Evolutionary conservation across 1,284 basidiomycete genomes (phyloP).

Genomic region (Apiotrichum sp.): DNA sequence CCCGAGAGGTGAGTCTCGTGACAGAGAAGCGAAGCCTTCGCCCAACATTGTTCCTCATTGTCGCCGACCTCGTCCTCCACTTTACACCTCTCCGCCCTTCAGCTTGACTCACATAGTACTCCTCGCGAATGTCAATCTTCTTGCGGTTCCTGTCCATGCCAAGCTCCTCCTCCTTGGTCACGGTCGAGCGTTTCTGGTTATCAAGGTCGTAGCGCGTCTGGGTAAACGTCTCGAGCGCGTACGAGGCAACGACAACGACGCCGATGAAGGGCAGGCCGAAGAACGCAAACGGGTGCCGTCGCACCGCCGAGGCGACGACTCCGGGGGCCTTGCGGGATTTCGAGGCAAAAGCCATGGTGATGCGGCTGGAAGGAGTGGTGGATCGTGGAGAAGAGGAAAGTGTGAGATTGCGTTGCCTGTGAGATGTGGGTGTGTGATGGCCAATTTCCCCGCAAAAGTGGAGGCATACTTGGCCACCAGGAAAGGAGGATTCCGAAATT

Average conservation of each 20-base stretch:
- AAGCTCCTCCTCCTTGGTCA: conserved; percentile 77
- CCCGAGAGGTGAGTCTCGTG: too few relatives aligned
- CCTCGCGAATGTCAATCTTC: conserved; percentile 87
- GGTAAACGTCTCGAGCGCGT: conserved; percentile 73
- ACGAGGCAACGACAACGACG: conserved; percentile 82
- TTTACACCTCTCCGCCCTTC: too few relatives aligned
- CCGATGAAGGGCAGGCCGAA: conserved; percentile 85
- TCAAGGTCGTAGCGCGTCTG: conserved; percentile 88
- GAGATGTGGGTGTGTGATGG: too few relatives aligned
- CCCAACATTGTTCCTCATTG: too few relatives aligned
- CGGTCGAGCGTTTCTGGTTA: conserved; percentile 67
- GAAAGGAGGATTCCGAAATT: not conserved
- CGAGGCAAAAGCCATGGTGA: conserved; percentile 52
- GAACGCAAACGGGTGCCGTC: conserved; percentile 48
- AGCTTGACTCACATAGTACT: conserved; percentile 77
- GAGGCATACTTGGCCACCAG: too few relatives aligned
- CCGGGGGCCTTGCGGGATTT: conserved; percentile 50
- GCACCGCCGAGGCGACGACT: conserved; percentile 28
- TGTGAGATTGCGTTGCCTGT: too few relatives aligned
- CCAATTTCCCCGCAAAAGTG: too few relatives aligned
- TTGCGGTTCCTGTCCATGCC: conserved; percentile 71
- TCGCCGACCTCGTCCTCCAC: too few relatives aligned
- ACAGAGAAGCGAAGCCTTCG: too few relatives aligned
- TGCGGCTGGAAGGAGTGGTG: not conserved
- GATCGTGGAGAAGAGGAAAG: too few relatives aligned